phyloP scores from a whole-genome alignment of 2,329 filamentous ascomycete species.

The Amauroascus verrucosus region DNA sequence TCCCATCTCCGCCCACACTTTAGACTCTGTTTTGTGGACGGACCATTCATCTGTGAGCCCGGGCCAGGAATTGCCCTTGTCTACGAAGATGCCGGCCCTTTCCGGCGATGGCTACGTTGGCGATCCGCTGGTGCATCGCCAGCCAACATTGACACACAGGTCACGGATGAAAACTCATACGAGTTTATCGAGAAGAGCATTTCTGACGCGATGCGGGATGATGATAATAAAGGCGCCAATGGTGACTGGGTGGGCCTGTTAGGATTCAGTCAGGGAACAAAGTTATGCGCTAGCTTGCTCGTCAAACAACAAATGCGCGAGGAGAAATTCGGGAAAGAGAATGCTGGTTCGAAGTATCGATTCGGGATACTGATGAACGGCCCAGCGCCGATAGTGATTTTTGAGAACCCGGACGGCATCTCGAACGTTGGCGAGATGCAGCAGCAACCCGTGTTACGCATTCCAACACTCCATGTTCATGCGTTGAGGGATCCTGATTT shows the following conservation, averaged over 20 bases:
- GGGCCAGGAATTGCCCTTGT: constrained; percentile 50
- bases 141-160: constrained; percentile 30
- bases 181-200: constrained; percentile 41
- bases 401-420: background rate
- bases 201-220: constrained; percentile 33
- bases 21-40: constrained; percentile 63
- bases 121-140: constrained; percentile 40
- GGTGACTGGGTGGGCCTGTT: constrained; percentile 52
- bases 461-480: constrained; percentile 60
- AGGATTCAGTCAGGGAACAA: constrained; percentile 59
- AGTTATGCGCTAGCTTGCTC: constrained; percentile 50
- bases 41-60: constrained; percentile 52
- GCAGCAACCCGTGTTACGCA: constrained; percentile 9
- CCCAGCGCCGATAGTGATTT: constrained; percentile 9
- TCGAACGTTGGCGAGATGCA: background rate
- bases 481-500: constrained; percentile 52
- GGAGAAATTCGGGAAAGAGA: background rate
- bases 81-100: constrained; percentile 57
- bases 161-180: constrained; percentile 32
- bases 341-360: constrained; percentile 9
- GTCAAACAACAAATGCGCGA: constrained; percentile 24
- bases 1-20: constrained; percentile 47
- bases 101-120: constrained; percentile 55
- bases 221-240: constrained; percentile 34
- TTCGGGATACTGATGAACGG: constrained; percentile 16